Conservation (phyloP, 176 grass and related monocot genomes). For the Raddia distichophylla region DNA sequence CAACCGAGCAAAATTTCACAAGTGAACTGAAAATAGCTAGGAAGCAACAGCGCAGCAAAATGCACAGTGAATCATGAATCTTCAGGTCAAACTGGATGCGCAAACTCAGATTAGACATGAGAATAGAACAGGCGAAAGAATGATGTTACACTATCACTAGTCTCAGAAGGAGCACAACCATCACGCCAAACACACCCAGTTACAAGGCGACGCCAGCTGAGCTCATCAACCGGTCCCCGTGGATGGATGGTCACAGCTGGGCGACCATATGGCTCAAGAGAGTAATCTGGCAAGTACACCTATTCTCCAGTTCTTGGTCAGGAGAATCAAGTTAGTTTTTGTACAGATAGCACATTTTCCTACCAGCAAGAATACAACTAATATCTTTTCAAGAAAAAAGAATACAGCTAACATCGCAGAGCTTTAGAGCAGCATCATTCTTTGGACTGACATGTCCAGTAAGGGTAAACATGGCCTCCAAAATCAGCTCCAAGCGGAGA, state of each 20-base stretch:
- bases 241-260: neutral
- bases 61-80: neutral
- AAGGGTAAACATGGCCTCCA: neutral
- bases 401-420: slow-evolving; percentile 31
- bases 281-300: slow-evolving; percentile 22
- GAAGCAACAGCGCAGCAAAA: neutral
- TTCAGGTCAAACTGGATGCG: neutral
- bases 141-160: slow-evolving; percentile 31
- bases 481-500: slow-evolving; percentile 47
- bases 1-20: no score
- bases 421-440: slow-evolving; percentile 42
- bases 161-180: neutral
- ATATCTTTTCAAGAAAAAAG: neutral
- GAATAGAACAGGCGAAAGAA: slow-evolving; percentile 20
- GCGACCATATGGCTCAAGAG: neutral
- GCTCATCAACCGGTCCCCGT: no score
- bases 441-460: slow-evolving; percentile 23
- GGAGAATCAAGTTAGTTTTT: slow-evolving; percentile 47
- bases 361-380: slow-evolving; percentile 30
- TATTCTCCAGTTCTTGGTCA: neutral
- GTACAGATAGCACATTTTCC: slow-evolving; percentile 31
- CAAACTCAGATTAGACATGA: neutral
- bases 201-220: slow-evolving; percentile 2
- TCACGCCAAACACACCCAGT: neutral
- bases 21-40: neutral